Base-by-base conservation (phyloP, 371 early-diverging fungal species). In the Mucor piriformis region DNA sequence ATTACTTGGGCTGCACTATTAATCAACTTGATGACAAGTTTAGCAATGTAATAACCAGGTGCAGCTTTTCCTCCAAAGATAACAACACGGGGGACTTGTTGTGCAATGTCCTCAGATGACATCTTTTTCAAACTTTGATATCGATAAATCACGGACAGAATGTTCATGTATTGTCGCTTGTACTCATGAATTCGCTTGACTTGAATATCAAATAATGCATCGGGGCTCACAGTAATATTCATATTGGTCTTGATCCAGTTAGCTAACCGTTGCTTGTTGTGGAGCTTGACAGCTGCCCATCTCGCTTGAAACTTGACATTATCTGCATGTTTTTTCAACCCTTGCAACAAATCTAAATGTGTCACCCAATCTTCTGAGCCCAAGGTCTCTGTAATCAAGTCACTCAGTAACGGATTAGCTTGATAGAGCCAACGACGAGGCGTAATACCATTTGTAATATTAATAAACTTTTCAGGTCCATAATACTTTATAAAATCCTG, bases 161-260 rank as follows among this genome's bases (percentile, higher is more conserved):
- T 95, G 77, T 96, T 96, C 93, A 96, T 92, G 71, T 93, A 92
- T 80, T 96, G 96, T 55, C 96, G 92, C 83, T 96, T 96, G 78
- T 96, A 96, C 77, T 96, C 96, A 74, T 96, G 96, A 65, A 96
- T 90, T 76, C 96, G 91, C 82, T 94, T 95, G 64, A 94, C 95
- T 75, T 95, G 95, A 58, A 95, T 84, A 74, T 96, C 96, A 74
- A 96, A 96, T 55, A 96, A 66, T 5, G 95, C 90, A 52, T 92
- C 82, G 15, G 95, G 85, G 59, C 77, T 81, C 38, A 96, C 91
- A 6, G 76, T 71, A 55, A 95, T 77, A 29, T 77, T 81, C 43
- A 84, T 82, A 20, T 82, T 77, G 7, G 69, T 59, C 58, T 84
- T 76, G 66, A 96, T 93, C 70, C 90, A 84, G 20, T 87, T 79